Conservation (phyloP, 1,284 basidiomycete species). For the Malassezia yamatoensis region DNA sequence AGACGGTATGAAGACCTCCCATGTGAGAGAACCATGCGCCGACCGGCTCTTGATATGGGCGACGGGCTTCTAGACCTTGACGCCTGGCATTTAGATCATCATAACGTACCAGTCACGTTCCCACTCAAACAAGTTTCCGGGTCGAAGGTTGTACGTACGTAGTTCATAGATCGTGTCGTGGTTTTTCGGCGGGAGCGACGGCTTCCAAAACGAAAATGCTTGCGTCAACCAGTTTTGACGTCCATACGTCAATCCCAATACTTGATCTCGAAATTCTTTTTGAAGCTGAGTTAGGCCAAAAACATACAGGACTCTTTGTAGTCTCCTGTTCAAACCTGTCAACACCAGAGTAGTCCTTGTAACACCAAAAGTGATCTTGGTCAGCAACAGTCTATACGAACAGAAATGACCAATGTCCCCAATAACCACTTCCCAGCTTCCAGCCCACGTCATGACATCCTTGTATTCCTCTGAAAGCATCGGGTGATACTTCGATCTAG, state of each 20-base stretch:
- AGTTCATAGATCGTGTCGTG: conserved; percentile 35
- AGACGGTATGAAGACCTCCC: conserved; percentile 41
- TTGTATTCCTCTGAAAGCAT: conserved; percentile 23
- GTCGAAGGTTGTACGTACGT: conserved; percentile 41
- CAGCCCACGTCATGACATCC: conserved; percentile 24
- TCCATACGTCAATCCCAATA: conserved; percentile 23
- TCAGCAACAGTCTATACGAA: conserved; percentile 6
- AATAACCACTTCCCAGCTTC: conserved; percentile 40
- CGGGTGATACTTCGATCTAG: conserved; percentile 17
- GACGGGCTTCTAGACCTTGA: conserved; percentile 39
- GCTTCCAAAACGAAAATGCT: conserved; percentile 44
- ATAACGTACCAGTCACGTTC: conserved; percentile 34
- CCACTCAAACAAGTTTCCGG: conserved; percentile 42
- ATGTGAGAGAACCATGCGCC: conserved; percentile 46
- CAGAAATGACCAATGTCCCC: conserved; percentile 44
- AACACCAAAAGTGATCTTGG: conserved; percentile 43
- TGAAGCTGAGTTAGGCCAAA: background rate
- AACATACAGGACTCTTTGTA: conserved; percentile 14
- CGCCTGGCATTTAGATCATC: conserved; percentile 8
- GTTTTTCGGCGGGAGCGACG: conserved; percentile 22
- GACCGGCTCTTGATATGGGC: conserved; percentile 39
- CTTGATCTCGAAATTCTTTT: conserved; percentile 13
- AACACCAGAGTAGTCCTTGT: conserved; percentile 41
- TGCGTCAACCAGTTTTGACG: conserved; percentile 43
- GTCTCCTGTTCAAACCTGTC: conserved; percentile 26